Evolutionary conservation across 1,284 basidiomycete species (phyloP).

Genomic region (Austroboletus novae-zelandiae): DNA sequence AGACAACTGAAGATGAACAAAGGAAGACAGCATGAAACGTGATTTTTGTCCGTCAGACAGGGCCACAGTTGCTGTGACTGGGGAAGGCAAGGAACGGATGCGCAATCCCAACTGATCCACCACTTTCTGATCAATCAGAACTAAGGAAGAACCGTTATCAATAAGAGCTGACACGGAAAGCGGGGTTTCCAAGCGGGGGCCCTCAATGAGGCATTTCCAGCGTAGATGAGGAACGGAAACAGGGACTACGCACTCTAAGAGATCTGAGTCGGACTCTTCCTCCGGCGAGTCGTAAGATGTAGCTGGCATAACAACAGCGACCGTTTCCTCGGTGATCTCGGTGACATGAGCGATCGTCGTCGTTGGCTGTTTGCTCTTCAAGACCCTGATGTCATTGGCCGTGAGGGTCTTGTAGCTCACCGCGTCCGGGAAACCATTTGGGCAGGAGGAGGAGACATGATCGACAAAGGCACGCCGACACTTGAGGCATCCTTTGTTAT

Average conservation of each 20-base stretch:
- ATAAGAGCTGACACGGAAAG: neutral
- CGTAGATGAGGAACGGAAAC: neutral
- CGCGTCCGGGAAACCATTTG: slow-evolving; percentile 9
- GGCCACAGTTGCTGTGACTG: neutral
- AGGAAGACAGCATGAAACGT: neutral
- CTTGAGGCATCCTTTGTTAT: slow-evolving; percentile 16
- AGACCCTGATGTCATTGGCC: neutral
- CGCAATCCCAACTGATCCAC: neutral
- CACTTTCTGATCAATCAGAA: slow-evolving; percentile 1
- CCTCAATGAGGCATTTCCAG: neutral
- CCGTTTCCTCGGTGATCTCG: neutral
- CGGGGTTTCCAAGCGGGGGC: neutral
- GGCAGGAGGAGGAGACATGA: slow-evolving; percentile 7
- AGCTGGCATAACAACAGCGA: neutral
- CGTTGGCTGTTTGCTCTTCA: neutral
- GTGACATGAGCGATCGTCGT: neutral
- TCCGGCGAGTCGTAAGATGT: neutral
- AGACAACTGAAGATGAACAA: neutral
- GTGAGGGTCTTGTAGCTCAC: neutral
- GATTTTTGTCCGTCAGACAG: neutral
- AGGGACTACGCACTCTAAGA: neutral
- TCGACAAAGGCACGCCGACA: slow-evolving; percentile 7
- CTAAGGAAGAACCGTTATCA: slow-evolving; percentile 3
- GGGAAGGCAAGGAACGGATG: neutral
- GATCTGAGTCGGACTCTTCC: neutral